Evolutionary conservation across 2,329 filamentous ascomycete species (phyloP).

Genomic region (Grosmannia serpens): DNA sequence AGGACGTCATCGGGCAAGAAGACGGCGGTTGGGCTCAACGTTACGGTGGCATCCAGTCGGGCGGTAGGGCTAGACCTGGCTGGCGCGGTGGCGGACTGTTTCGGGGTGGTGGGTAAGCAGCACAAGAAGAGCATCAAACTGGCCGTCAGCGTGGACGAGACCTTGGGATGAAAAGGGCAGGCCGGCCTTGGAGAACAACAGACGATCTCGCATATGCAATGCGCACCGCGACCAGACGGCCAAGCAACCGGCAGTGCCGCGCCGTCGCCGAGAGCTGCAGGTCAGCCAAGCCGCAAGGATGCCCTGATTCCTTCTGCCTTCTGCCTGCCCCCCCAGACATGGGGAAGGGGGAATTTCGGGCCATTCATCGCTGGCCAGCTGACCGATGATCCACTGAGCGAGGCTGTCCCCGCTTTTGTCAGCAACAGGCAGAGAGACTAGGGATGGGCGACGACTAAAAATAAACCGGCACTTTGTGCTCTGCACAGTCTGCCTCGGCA

Average conservation of each 20-base stretch:
- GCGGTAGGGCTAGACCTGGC: conserved; percentile 5
- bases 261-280: neutral
- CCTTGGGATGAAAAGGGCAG: neutral
- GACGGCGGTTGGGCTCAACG: conserved; percentile 16
- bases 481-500: neutral
- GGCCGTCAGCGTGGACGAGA: neutral
- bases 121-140: conserved; percentile 11
- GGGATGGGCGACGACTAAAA: neutral
- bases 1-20: conserved; percentile 16
- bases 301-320: neutral
- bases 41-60: neutral
- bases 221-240: no score
- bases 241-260: neutral
- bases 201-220: neutral
- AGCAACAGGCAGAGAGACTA: neutral
- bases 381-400: neutral
- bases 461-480: neutral
- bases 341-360: neutral
- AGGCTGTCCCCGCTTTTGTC: neutral
- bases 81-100: conserved; percentile 6
- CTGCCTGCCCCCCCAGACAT: no score
- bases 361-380: neutral
- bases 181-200: neutral
- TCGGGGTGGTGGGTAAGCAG: conserved; percentile 6
- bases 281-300: neutral